Conservation (phyloP, 176 grass and related monocot species). For the Tillandsia leiboldiana region DNA sequence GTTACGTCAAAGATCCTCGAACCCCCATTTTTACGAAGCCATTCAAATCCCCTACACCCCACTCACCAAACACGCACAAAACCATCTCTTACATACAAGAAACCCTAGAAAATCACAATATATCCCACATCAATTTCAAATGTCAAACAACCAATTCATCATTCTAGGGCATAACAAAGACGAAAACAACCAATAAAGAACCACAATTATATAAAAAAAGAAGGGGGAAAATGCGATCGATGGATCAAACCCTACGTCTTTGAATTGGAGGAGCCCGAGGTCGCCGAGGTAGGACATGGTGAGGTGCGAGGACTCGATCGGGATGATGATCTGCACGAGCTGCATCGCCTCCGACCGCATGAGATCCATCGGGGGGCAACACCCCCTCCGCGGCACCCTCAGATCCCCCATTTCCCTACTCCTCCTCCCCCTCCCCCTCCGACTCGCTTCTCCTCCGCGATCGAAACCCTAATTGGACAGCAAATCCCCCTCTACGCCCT, state of each 20-base stretch:
- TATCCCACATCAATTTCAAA: background rate
- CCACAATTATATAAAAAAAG: background rate
- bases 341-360: slow-evolving; percentile 98
- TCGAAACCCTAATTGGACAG: background rate
- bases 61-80: background rate
- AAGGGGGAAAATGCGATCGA: background rate
- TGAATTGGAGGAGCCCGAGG: slow-evolving; percentile 91
- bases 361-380: slow-evolving; percentile 87
- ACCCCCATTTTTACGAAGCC: background rate
- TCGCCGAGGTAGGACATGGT: slow-evolving; percentile 87
- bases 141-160: background rate
- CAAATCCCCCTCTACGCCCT: no score
- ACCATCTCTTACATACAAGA: background rate
- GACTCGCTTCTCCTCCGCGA: background rate
- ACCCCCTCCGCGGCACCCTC: slow-evolving; percentile 27
- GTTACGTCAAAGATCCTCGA: background rate
- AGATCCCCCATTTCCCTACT: slow-evolving; percentile 22
- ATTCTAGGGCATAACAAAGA: background rate
- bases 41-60: background rate
- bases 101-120: background rate
- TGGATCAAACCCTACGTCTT: slow-evolving; percentile 48
- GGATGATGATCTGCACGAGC: slow-evolving; percentile 94
- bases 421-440: background rate
- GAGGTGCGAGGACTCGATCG: slow-evolving; percentile 70
- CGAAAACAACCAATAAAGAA: no score